These are phyloP conservation scores for Neophaeococcomyces mojaviensis DNA, from an alignment of 2,329 filamentous ascomycete species.

Conservation along the genomic window DNA sequence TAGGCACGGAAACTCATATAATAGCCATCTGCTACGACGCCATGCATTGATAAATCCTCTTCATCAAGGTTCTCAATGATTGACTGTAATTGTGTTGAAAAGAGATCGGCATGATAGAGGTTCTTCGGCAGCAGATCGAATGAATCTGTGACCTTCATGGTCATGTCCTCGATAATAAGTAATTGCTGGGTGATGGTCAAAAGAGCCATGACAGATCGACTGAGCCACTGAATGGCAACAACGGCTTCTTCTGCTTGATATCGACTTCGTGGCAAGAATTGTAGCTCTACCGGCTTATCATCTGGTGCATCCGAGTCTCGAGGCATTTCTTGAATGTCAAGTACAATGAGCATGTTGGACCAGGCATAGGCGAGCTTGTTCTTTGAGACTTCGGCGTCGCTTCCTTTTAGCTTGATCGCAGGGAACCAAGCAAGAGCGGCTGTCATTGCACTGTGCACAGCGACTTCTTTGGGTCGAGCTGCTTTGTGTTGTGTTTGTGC, in stretches of 20 bases:
- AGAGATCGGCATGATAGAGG: conserved; percentile 84
- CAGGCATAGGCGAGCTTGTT: conserved; percentile 93
- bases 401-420: conserved; percentile 79
- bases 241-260: conserved; percentile 95
- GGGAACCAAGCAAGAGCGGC: conserved; percentile 97
- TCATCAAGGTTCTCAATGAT: conserved; percentile 86
- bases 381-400: conserved; percentile 58
- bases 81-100: conserved; percentile 74
- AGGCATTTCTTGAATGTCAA: conserved; percentile 73
- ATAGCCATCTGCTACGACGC: conserved; percentile 92
- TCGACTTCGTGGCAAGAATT: conserved; percentile 73
- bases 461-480: conserved; percentile 80
- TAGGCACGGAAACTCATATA: conserved; percentile 97
- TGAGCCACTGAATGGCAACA: conserved; percentile 94
- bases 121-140: conserved; percentile 88
- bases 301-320: conserved; percentile 52
- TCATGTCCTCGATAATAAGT: conserved; percentile 82
- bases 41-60: conserved; percentile 81
- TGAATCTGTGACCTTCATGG: conserved; percentile 84
- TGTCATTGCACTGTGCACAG: conserved; percentile 82
- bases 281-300: conserved; percentile 66
- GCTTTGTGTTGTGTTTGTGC: conserved; percentile 96
- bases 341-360: conserved; percentile 92
- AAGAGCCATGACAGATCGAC: conserved; percentile 81
- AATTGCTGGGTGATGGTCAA: conserved; percentile 90